A percentile compares a stretch with the other conserved stretches of the same genome.
phyloP scores from a whole-genome alignment of 2,329 filamentous ascomycete genomes.

The Diplodia sapinea region DNA sequence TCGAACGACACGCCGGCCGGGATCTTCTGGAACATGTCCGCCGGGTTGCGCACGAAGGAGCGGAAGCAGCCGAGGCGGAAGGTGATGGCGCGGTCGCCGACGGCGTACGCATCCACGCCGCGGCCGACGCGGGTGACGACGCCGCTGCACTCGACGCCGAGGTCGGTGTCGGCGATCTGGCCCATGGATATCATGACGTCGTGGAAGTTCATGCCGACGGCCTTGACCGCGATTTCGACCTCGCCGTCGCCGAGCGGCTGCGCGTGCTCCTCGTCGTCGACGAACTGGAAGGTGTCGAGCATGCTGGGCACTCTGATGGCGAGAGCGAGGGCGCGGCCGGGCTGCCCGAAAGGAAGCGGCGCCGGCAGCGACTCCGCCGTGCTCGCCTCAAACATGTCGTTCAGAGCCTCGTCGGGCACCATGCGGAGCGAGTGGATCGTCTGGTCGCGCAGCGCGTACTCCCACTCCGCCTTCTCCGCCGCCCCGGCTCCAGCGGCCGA shows the following conservation, averaged over 20 bases:
- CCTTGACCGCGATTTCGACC: conserved; percentile 34
- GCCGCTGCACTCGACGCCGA: conserved; percentile 64
- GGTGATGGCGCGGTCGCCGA: conserved; percentile 68
- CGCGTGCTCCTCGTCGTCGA: conserved; percentile 8
- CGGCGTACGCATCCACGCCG: conserved; percentile 62
- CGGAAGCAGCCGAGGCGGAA: not conserved
- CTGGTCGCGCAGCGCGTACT: conserved; percentile 7
- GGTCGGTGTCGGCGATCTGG: conserved; percentile 33
- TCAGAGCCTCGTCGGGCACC: too few relatives aligned
- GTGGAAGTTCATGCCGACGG: conserved; percentile 30
- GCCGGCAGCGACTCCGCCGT: not conserved
- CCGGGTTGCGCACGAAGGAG: not conserved
- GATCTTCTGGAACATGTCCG: conserved; percentile 10
- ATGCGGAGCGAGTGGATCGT: too few relatives aligned
- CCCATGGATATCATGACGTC: conserved; percentile 34
- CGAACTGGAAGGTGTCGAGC: conserved; percentile 14
- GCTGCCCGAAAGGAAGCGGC: not conserved
- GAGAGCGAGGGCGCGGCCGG: conserved; percentile 14
- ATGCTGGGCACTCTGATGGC: conserved; percentile 8
- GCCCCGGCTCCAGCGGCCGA: not conserved
- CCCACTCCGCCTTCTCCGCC: not conserved
- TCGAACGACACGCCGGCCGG: conserved; percentile 35
- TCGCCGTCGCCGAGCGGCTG: conserved; percentile 4
- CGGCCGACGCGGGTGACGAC: conserved; percentile 66
- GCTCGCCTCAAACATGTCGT: too few relatives aligned